These are phyloP conservation scores for Poa annua DNA, from an alignment of 176 grass and related monocot species.

Conservation along the genomic window DNA sequence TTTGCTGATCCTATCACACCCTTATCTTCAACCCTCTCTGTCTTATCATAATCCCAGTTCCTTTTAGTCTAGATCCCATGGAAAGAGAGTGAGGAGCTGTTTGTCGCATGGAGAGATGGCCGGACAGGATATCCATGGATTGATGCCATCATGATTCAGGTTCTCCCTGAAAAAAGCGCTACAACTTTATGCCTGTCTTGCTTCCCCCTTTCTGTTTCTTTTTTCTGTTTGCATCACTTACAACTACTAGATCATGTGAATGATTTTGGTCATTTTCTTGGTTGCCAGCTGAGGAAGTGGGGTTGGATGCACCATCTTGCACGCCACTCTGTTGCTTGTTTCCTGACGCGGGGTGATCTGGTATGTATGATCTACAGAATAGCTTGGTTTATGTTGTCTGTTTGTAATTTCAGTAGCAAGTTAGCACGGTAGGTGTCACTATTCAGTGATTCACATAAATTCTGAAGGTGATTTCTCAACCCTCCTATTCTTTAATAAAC, in stretches of 20 bases:
- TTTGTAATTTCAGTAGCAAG: neutral
- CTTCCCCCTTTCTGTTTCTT: neutral
- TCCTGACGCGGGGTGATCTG: constrained; percentile 85
- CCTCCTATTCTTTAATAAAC: neutral
- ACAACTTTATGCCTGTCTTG: neutral
- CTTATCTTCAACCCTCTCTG: neutral
- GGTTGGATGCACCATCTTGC: constrained; percentile 99
- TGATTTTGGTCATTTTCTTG: neutral
- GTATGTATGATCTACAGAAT: constrained; percentile 46
- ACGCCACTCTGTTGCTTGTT: constrained; percentile 96
- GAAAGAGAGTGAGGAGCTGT: constrained; percentile 65
- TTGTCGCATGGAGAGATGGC: constrained; percentile 84
- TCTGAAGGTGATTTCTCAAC: neutral
- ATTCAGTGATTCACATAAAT: neutral
- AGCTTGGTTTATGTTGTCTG: neutral
- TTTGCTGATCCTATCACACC: constrained; percentile 15
- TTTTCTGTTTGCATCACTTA: constrained; percentile 15
- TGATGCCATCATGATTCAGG: constrained; percentile 98
- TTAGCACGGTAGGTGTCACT: neutral
- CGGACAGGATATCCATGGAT: constrained; percentile 94
- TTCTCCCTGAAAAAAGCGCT: constrained; percentile 23
- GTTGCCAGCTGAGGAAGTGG: constrained; percentile 72
- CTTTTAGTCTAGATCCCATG: constrained; percentile 72
- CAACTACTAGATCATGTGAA: constrained; percentile 26
- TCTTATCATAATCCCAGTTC: neutral